Percentiles rank a stretch among this genome's conserved stretches.
These are phyloP conservation scores for Metrosideros polymorpha DNA, from an alignment of 441 rosid genomes.

Conservation along the genomic window DNA sequence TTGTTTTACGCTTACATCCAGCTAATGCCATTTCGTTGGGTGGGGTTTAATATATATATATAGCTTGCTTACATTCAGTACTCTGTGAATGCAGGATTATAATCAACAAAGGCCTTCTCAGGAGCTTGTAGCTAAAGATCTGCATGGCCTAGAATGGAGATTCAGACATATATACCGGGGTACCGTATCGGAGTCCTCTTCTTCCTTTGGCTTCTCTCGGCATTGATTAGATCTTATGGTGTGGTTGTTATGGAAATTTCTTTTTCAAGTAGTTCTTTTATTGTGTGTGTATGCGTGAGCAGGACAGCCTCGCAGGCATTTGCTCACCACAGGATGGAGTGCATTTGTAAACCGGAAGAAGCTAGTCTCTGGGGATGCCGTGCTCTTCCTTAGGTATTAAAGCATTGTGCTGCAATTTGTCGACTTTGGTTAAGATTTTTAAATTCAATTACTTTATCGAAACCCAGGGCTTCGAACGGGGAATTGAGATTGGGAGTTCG, in stretches of 20 bases:
- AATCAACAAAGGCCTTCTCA: conserved; percentile 92
- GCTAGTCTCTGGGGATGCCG: conserved; percentile 97
- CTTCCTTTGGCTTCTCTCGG: neutral
- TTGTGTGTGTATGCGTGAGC: conserved; percentile 1
- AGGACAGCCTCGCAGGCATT: conserved; percentile 98
- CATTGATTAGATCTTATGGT: neutral
- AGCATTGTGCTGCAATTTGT: neutral
- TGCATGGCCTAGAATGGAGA: conserved; percentile 87
- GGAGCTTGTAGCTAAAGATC: conserved; percentile 93
- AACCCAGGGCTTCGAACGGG: conserved; percentile 81
- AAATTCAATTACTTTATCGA: neutral
- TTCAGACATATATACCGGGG: conserved; percentile 94
- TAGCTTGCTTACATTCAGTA: neutral
- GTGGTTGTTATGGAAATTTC: neutral
- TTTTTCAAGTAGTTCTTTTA: neutral
- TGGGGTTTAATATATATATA: neutral
- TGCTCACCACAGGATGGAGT: conserved; percentile 99
- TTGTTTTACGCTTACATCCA: neutral
- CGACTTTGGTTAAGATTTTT: neutral
- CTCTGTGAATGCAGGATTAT: conserved; percentile 48
- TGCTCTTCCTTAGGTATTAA: conserved; percentile 81
- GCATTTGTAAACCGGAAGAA: conserved; percentile 95
- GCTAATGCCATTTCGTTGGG: neutral
- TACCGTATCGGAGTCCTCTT: conserved; percentile 4
- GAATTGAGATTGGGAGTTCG: conserved; percentile 81